Evolutionary conservation across 1,284 basidiomycete species (phyloP).

Genomic region (Erythrobasidium hasegawianum): DNA sequence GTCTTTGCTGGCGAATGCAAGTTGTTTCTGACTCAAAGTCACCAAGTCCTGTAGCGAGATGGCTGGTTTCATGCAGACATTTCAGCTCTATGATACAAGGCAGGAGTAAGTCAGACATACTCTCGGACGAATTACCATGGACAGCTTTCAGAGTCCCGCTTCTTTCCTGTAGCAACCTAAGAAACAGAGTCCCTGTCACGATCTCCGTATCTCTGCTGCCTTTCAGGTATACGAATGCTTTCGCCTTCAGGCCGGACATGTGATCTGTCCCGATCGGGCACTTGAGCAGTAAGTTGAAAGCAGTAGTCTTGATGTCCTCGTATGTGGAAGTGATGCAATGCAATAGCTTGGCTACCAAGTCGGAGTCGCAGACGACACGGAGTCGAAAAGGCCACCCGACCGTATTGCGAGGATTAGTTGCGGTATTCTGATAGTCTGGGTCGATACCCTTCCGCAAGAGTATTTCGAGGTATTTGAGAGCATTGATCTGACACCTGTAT

Average conservation of each 20-base stretch:
- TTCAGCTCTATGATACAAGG: too few species aligned
- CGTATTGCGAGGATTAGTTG: not conserved
- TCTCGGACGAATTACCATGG: too few species aligned
- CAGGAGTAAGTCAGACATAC: too few species aligned
- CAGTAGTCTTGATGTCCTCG: conserved; percentile 21
- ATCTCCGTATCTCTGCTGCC: conserved; percentile 28
- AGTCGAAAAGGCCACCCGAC: conserved; percentile 12
- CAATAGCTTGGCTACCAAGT: conserved; percentile 2
- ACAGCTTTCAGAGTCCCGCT: too few species aligned
- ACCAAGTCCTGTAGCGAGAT: too few species aligned
- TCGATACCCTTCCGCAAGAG: conserved; percentile 14
- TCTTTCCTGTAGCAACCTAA: not conserved
- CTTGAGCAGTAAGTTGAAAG: not conserved
- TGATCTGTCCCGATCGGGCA: not conserved
- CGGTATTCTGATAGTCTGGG: not conserved
- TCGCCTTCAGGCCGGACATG: not conserved
- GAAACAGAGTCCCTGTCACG: conserved; percentile 17
- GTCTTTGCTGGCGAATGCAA: too few species aligned
- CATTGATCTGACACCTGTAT: conserved; percentile 21
- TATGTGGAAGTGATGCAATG: conserved; percentile 25
- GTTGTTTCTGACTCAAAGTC: too few species aligned
- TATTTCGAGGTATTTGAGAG: conserved; percentile 17
- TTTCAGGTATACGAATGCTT: conserved; percentile 11
- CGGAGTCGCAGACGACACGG: not conserved
- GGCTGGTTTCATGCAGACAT: too few species aligned